Evolutionary conservation across 2,329 filamentous ascomycete genomes (phyloP).

Genomic region (Cladosporium austrohemisphaericum): DNA sequence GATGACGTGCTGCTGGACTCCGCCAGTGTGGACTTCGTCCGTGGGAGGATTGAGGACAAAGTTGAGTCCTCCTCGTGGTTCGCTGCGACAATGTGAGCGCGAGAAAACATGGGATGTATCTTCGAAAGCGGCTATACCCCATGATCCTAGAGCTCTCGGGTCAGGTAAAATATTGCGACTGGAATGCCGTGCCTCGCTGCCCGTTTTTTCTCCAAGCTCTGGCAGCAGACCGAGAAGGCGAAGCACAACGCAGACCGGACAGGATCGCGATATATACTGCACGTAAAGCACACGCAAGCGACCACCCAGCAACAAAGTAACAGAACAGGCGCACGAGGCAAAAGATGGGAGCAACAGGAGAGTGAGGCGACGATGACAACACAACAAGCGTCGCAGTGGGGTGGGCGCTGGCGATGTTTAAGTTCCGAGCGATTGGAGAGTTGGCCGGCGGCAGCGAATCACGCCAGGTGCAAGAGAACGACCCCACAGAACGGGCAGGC

Average conservation of each 20-base stretch:
- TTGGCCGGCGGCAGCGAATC: slow-evolving; percentile 12
- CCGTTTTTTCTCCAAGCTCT: background rate
- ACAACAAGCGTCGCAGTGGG: background rate
- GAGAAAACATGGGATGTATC: background rate
- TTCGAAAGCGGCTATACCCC: background rate
- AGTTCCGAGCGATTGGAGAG: slow-evolving; percentile 6
- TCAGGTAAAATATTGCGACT: too few relatives aligned
- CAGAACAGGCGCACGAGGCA: slow-evolving; percentile 3
- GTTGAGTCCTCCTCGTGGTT: slow-evolving; percentile 11
- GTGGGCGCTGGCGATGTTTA: slow-evolving; percentile 11
- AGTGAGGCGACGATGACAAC: background rate
- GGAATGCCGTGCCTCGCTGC: too few relatives aligned
- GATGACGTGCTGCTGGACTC: background rate
- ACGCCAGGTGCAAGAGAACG: slow-evolving; percentile 6
- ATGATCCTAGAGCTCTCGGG: background rate
- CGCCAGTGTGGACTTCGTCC: slow-evolving; percentile 2
- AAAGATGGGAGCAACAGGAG: background rate
- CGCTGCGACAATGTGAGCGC: slow-evolving; percentile 1
- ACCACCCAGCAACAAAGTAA: slow-evolving; percentile 4
- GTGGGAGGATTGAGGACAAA: slow-evolving; percentile 8
- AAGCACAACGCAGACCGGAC: slow-evolving; percentile 5
- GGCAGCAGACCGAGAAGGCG: background rate
- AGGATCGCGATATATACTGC: background rate
- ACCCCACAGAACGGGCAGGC: slow-evolving; percentile 12
- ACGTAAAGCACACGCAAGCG: slow-evolving; percentile 3